Evolutionary conservation across 179 eudicot species (phyloP), one percentile per base, ranked within the genome.

Genomic region (Pouteria campechiana): DNA sequence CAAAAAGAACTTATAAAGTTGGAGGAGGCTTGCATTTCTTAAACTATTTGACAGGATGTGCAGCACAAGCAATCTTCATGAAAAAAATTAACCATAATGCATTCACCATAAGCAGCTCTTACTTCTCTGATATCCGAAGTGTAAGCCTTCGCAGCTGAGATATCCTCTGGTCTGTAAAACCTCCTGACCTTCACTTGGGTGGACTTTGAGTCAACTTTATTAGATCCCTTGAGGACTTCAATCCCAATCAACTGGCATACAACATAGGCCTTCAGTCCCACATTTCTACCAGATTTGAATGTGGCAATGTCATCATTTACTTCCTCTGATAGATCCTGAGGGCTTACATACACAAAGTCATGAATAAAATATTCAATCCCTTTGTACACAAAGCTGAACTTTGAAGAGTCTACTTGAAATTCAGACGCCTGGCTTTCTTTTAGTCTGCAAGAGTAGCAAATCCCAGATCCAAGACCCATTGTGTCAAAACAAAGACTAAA

Each of bases 41-140:
- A n/a, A n/a, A n/a, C n/a, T n/a, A n/a, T n/a, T n/a, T n/a, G n/a
- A n/a, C n/a, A n/a, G n/a, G n/a, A n/a, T n/a, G n/a, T n/a, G n/a
- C n/a, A n/a, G n/a, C n/a, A n/a, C n/a, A n/a, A n/a, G n/a, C n/a
- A n/a, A n/a, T n/a, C n/a, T n/a, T n/a, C n/a, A n/a, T n/a, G n/a
- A n/a, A n/a, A n/a, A n/a, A n/a, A n/a, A n/a, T n/a, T n/a, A n/a
- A n/a, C n/a, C n/a, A n/a, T n/a, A n/a, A n/a, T n/a, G n/a, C n/a
- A n/a, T n/a, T n/a, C n/a, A n/a, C n/a, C n/a, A n/a, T n/a, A n/a
- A n/a, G 30, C 29, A 40, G n/a, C 6, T 30, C 20, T 61, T 63
- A 87, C 96, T 96, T 87, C 96, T 46, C 79, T 78, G 9, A 87
- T 60, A 55, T 92, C 89, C 28, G 96, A 82, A 37, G 71, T 69